Percentiles rank a stretch among this genome's conserved stretches.
Conservation (phyloP, 1,284 basidiomycete genomes). For the Omphalotus olearius region DNA sequence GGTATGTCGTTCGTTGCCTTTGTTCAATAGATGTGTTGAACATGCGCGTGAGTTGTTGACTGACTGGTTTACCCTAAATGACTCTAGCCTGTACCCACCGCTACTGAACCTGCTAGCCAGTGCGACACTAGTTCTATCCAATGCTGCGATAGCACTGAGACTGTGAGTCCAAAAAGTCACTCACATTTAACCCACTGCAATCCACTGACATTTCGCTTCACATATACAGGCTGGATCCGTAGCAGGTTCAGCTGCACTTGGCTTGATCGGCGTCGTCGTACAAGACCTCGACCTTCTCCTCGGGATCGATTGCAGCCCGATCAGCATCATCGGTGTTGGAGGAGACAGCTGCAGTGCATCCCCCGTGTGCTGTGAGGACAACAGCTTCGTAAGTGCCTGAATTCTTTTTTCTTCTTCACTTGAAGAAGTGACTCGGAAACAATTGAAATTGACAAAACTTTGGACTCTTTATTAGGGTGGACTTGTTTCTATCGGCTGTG, state of each 20-base stretch:
- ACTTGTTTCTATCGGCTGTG: slow-evolving; percentile 10
- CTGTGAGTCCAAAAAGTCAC: background rate
- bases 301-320: slow-evolving; percentile 15
- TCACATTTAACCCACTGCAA: background rate
- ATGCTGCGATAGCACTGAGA: slow-evolving; percentile 6
- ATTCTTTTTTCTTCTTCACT: background rate
- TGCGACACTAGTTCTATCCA: slow-evolving; percentile 27
- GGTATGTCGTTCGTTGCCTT: background rate
- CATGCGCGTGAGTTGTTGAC: background rate
- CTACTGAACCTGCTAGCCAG: slow-evolving; percentile 13
- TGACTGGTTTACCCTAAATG: background rate
- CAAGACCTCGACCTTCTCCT: slow-evolving; percentile 13
- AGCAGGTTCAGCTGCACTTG: slow-evolving; percentile 14
- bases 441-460: too few relatives aligned
- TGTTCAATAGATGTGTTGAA: too few relatives aligned
- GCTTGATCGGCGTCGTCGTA: slow-evolving; percentile 13
- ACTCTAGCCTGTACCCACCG: slow-evolving; percentile 1
- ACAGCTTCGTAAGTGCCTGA: slow-evolving; percentile 12
- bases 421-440: too few relatives aligned
- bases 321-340: slow-evolving; percentile 12
- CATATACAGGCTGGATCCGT: slow-evolving; percentile 16
- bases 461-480: background rate
- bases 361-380: slow-evolving; percentile 15
- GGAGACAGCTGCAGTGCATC: slow-evolving; percentile 8
- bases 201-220: background rate